Evolutionary conservation across 2,329 filamentous ascomycete genomes (phyloP).

Genomic region (Stagonosporopsis tanaceti): DNA sequence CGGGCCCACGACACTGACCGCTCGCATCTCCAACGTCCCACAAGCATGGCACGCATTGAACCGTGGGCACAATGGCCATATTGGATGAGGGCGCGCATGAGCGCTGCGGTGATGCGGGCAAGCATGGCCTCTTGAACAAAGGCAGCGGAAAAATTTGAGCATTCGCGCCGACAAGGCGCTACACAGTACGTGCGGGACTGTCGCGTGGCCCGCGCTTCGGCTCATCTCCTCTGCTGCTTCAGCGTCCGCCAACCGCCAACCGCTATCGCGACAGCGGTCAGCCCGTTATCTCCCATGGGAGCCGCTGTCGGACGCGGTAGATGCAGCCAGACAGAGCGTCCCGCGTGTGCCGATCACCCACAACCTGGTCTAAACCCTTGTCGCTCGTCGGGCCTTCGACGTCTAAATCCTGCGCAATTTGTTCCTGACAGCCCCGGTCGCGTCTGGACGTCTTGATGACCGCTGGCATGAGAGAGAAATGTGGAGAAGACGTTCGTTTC

Average conservation of each 20-base stretch:
- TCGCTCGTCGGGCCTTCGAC: constrained; percentile 19
- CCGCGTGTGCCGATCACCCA: constrained; percentile 20
- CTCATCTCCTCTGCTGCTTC: constrained; percentile 4
- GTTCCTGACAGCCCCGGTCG: constrained; percentile 41
- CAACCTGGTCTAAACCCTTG: constrained; percentile 19
- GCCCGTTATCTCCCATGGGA: constrained; percentile 35
- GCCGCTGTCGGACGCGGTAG: constrained; percentile 33
- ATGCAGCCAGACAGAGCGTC: constrained; percentile 33
- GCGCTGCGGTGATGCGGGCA: not conserved
- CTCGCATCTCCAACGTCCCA: constrained; percentile 15
- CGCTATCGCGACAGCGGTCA: constrained; percentile 10
- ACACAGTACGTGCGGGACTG: not conserved
- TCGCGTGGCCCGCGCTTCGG: constrained; percentile 6
- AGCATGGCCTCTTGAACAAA: not conserved
- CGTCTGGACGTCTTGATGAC: constrained; percentile 37
- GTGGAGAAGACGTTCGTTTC: constrained; percentile 38
- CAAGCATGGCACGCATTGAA: constrained; percentile 20
- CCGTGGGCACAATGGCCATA: constrained; percentile 19
- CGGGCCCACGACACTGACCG: constrained; percentile 31
- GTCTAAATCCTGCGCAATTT: constrained; percentile 45
- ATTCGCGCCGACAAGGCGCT: not conserved
- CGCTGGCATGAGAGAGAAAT: constrained; percentile 37
- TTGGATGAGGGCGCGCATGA: not conserved
- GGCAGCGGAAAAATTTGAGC: not conserved
- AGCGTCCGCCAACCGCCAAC: constrained; percentile 13